These are phyloP conservation scores for Backusella luteola DNA, from an alignment of 192 early-diverging fungal species.

Conservation along the genomic window DNA sequence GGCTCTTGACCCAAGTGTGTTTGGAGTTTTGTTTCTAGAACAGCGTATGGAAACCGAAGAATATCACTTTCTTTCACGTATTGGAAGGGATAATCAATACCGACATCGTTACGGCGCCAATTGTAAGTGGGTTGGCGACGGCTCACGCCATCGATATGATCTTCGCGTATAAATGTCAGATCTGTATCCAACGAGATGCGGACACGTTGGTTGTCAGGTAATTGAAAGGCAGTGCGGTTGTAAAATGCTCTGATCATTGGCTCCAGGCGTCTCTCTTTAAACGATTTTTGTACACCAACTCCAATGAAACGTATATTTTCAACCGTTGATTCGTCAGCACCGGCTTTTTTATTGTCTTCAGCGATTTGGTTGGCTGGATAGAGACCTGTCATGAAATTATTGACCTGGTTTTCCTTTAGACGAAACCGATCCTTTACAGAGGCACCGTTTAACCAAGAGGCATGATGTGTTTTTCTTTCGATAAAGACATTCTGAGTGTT, in stretches of 20 bases:
- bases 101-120: constrained; percentile 36
- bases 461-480: constrained; percentile 39
- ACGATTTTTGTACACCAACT: constrained; percentile 25
- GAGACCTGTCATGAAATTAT: constrained; percentile 12
- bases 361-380: constrained; percentile 53
- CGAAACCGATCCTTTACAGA: constrained; percentile 37
- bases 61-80: constrained; percentile 29
- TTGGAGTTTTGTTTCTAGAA: constrained; percentile 39
- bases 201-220: constrained; percentile 46
- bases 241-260: constrained; percentile 34
- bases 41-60: constrained; percentile 38
- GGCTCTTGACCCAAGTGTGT: constrained; percentile 42
- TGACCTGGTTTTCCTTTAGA: constrained; percentile 32
- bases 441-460: constrained; percentile 33
- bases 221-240: constrained; percentile 41
- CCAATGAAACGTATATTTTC: constrained; percentile 50
- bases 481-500: constrained; percentile 25
- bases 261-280: constrained; percentile 19
- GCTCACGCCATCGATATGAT: constrained; percentile 39
- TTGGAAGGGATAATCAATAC: constrained; percentile 42
- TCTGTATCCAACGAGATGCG: constrained; percentile 35
- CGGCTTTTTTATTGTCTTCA: constrained; percentile 58
- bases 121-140: constrained; percentile 70
- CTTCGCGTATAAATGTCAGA: constrained; percentile 36
- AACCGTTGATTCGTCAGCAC: constrained; percentile 59